Evolutionary conservation across 1,284 basidiomycete species (phyloP).

Genomic region (Irpex lacteus): DNA sequence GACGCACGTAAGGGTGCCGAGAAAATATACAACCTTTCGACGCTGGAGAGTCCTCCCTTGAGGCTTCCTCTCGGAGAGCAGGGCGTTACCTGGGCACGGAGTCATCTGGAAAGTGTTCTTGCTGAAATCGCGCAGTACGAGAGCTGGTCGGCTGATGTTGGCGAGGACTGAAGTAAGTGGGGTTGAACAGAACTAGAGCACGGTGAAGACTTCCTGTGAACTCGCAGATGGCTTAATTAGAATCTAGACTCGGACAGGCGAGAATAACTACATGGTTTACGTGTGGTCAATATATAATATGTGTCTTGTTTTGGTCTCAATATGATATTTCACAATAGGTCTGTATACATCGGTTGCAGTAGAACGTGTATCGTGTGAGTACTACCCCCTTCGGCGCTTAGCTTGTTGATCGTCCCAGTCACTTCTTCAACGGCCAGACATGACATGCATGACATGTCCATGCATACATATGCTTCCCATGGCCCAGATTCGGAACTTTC

Average conservation of each 20-base stretch:
- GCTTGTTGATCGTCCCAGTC: too few species aligned
- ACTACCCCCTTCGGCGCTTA: too few species aligned
- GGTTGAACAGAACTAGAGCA: neutral
- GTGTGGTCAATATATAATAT: too few species aligned
- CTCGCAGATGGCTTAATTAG: neutral
- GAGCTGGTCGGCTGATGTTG: constrained; percentile 9
- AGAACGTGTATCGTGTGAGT: too few species aligned
- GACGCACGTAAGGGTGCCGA: neutral
- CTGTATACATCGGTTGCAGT: too few species aligned
- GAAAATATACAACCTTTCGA: constrained; percentile 16
- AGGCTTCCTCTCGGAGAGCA: constrained; percentile 30
- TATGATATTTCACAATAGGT: too few species aligned
- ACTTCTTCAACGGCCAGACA: too few species aligned
- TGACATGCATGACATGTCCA: too few species aligned
- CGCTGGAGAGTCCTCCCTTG: constrained; percentile 25
- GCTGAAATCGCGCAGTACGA: constrained; percentile 5
- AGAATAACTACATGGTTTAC: too few species aligned
- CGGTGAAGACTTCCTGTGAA: neutral
- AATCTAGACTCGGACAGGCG: neutral
- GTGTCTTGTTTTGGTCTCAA: too few species aligned
- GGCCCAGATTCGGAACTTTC: too few species aligned
- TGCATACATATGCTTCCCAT: too few species aligned
- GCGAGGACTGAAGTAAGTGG: neutral
- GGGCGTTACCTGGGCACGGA: neutral
- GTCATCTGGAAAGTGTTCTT: neutral